Base-by-base conservation (phyloP, 2,329 filamentous ascomycete species). In the Aspergillus alliaceus region DNA sequence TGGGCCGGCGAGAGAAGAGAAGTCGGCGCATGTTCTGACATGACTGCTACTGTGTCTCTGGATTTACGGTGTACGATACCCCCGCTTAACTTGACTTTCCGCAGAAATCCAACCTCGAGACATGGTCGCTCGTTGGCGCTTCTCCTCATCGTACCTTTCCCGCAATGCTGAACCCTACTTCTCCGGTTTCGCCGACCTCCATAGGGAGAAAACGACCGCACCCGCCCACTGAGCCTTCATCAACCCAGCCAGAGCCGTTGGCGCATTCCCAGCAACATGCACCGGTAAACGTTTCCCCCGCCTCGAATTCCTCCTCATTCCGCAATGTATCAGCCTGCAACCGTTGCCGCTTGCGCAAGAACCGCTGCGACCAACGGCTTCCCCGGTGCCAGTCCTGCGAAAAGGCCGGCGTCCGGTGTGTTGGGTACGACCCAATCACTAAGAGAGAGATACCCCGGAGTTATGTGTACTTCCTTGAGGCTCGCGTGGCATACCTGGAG, bases 401-500 rank as follows among this genome's bases (percentile, higher is more conserved):
- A 73, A 97, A 97, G 78, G 93, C 90, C n/a, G 84, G 85, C 57
- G 90, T 96, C 46, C 88, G 90, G 64, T 98, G 95, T 73, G 91
- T 97, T 51, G 93, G 93, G 61, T 97, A 96, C 75, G 93, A 98
- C 72, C 93, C 93, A 32, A 96, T 97, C 69, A 96, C 91, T 24
- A 97, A 97, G 81, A 88, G 90, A 70, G 92, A 97, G 77, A 96
- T 98, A 57, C 93, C 93, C 50, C 85, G 93, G 75, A 88, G 85
- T 74, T 98, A 98, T 79, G 91, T 98, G 49, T 96, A 90, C 77
- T 98, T 96, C 72, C 87, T 98, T 58, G 93, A 98, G 75, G 90
- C 89, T 27, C 84, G 93, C 58, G 86, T 97, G 54, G 84, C 87
- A 60, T 90, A 95, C 75, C 85, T 98, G 29, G 93, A 98, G 74